Evolutionary conservation across 225 moss, liverwort and hornwort species (phyloP), one percentile per base, ranked within the genome.

Genomic region (Takakia lepidozioides): DNA sequence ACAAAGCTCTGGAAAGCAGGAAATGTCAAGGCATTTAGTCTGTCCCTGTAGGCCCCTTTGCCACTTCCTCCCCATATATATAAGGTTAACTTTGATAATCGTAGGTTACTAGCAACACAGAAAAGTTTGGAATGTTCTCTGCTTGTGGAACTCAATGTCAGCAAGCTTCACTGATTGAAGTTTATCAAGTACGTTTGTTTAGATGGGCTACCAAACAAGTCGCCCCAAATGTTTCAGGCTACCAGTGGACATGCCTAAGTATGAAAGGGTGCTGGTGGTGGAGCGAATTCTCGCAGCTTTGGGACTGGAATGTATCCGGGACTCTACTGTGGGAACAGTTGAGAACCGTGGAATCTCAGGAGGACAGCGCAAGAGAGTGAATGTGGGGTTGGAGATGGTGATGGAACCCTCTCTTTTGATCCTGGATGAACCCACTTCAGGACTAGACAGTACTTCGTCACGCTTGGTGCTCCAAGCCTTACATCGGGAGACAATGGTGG

Each of bases 311-410:
- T 51, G 73, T 13, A 84, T 93, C 55, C 78, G 93, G 23, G 81
- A 89, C 38, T 81, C 93, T 2, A 56, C 62, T 22, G 93, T 93
- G n/a, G 93, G 93, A 2, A 93, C 93, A 10, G 83, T 93, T 27
- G 93, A 93, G 76, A 86, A 64, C 66, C 81, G 93, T 51, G 93
- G 93, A 22, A 89, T 93, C 3, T 93, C 93, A 0, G 93, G 93
- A 0, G 93, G 93, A 18, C 93, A 93, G 61, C 69, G 93, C 16
- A 93, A 93, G 54, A 80, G 93, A 40, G 93, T 93, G 40, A 93
- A 93, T 52, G 89, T 93, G 54, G 93, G 81, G 9, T 78, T 93
- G 26, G 93, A 93, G 58, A 81, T 93, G 65, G 93, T 93, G 25
- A 89, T 93, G 61, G 89, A 93, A 52, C 93, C 93, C 15, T 93